Evolutionary conservation across 768 basidiomycete species (phyloP).

Genomic region (Tylopilus sp.): DNA sequence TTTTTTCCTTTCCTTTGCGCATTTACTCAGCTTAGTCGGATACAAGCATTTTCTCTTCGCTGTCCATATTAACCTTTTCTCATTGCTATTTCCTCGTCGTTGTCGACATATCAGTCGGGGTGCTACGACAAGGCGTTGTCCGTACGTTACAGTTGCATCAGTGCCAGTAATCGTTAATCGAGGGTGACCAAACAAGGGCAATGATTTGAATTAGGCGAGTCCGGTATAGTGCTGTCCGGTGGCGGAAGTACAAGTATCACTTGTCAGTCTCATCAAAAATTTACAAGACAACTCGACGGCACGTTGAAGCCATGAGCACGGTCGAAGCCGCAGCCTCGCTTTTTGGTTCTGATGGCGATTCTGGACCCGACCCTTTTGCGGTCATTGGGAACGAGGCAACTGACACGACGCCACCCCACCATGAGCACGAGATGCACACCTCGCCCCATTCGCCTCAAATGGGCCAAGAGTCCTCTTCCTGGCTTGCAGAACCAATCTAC

Average conservation of each 20-base stretch:
- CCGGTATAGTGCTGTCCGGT: neutral
- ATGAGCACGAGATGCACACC: slow-evolving; percentile 21
- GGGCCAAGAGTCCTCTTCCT: slow-evolving; percentile 38
- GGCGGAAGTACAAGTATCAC: too few species aligned
- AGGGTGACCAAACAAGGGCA: slow-evolving; percentile 27
- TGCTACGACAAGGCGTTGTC: neutral
- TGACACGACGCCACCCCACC: slow-evolving; percentile 28
- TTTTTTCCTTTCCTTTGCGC: slow-evolving; percentile 11
- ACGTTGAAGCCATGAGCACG: slow-evolving; percentile 50
- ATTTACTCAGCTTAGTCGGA: slow-evolving; percentile 23
- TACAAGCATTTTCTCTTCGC: slow-evolving; percentile 26
- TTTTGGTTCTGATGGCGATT: slow-evolving; percentile 62
- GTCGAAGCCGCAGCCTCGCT: slow-evolving; percentile 81
- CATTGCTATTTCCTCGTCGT: slow-evolving; percentile 17
- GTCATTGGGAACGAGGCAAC: slow-evolving; percentile 43
- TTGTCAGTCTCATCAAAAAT: slow-evolving; percentile 14
- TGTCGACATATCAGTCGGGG: slow-evolving; percentile 5
- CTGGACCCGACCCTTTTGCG: slow-evolving; percentile 62
- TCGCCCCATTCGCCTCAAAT: slow-evolving; percentile 26
- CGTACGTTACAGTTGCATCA: slow-evolving; percentile 15
- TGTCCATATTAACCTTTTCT: slow-evolving; percentile 30
- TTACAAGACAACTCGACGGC: slow-evolving; percentile 6
- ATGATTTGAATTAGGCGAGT: neutral
- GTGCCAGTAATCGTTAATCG: slow-evolving; percentile 4
- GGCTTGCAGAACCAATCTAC: slow-evolving; percentile 36